phyloP scores from a whole-genome alignment of 2,329 filamentous ascomycete species.

The Talaromyces sp. region DNA sequence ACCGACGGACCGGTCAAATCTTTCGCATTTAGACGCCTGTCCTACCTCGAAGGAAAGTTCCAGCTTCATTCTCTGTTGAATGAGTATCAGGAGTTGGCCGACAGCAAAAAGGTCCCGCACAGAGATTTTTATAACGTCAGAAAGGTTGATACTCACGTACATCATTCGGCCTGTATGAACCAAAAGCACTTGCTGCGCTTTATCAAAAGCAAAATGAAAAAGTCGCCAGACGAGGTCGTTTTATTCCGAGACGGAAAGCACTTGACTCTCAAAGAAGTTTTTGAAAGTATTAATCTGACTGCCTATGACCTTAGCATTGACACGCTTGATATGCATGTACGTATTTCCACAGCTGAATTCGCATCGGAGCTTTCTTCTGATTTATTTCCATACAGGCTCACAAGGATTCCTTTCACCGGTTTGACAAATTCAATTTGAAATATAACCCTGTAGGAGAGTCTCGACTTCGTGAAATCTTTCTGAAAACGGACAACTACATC shows the following conservation, averaged over 20 bases:
- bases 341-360: constrained; percentile 29
- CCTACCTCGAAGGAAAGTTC: constrained; percentile 96
- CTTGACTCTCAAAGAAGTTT: constrained; percentile 86
- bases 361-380: not conserved
- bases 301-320: constrained; percentile 98
- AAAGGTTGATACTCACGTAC: constrained; percentile 98
- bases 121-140: constrained; percentile 98
- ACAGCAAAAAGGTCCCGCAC: constrained; percentile 96
- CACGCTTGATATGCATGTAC: constrained; percentile 95
- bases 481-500: constrained; percentile 98
- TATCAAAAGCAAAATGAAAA: constrained; percentile 99
- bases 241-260: constrained; percentile 88
- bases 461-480: constrained; percentile 90
- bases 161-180: constrained; percentile 99
- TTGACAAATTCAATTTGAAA: constrained; percentile 99
- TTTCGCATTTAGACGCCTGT: constrained; percentile 89
- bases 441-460: constrained; percentile 98
- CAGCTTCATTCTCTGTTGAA: constrained; percentile 90
- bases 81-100: constrained; percentile 95
- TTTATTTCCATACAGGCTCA: constrained; percentile 60
- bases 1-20: constrained; percentile 96
- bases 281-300: constrained; percentile 94
- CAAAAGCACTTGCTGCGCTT: constrained; percentile 97
- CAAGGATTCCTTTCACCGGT: constrained; percentile 95
- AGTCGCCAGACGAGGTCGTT: constrained; percentile 88